These are phyloP conservation scores for Tetragonia tetragonoides DNA, from an alignment of 148 eudicot genomes.

Conservation along the genomic window DNA sequence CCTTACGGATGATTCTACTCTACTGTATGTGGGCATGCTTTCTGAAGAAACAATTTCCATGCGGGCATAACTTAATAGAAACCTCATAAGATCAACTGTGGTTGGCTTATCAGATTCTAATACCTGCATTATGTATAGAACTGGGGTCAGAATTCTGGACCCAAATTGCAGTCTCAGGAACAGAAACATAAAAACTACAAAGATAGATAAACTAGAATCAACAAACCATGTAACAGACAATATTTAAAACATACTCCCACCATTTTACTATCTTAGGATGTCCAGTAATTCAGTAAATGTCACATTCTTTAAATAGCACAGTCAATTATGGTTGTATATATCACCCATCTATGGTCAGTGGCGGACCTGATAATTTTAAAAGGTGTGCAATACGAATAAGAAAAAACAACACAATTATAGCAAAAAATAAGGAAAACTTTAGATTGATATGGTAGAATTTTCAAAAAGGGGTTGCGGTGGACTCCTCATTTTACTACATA, in stretches of 20 bases:
- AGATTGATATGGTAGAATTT: too few species aligned
- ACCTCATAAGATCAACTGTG: conserved; percentile 76
- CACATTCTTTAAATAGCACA: too few species aligned
- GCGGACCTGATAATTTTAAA: too few species aligned
- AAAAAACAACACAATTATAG: too few species aligned
- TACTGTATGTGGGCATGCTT: conserved; percentile 25
- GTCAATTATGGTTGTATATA: too few species aligned
- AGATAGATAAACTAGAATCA: not conserved
- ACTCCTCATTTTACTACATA: too few species aligned
- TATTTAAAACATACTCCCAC: not conserved
- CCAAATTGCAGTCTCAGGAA: not conserved
- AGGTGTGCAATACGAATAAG: too few species aligned
- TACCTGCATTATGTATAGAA: conserved; percentile 36
- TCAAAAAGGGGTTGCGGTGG: too few species aligned
- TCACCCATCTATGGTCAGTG: too few species aligned
- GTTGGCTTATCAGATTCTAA: conserved; percentile 50
- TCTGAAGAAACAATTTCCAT: conserved; percentile 47
- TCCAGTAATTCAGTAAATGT: too few species aligned
- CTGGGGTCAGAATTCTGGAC: conserved; percentile 2
- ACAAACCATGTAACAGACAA: not conserved
- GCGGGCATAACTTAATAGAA: conserved; percentile 73
- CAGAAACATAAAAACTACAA: not conserved
- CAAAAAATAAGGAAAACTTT: too few species aligned
- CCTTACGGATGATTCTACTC: conserved; percentile 62
- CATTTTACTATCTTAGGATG: too few species aligned